A percentile compares a stretch with the other conserved stretches of the same genome.
These are phyloP conservation scores for Boletus rufocinnamomeus DNA, from an alignment of 768 basidiomycete species.

Conservation along the genomic window DNA sequence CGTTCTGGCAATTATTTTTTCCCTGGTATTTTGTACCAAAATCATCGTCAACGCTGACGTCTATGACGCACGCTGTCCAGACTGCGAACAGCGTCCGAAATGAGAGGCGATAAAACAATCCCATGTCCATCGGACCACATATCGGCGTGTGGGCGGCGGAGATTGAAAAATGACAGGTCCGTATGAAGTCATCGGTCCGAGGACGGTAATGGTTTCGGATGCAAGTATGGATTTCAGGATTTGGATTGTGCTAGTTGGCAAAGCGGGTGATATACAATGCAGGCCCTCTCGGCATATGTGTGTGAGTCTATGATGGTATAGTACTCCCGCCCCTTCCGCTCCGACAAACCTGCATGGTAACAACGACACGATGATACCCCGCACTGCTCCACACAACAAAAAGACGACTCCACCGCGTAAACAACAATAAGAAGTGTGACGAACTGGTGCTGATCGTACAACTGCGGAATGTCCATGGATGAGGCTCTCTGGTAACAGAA, in stretches of 20 bases:
- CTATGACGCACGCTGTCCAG: background rate
- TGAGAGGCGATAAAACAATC: conserved; percentile 6
- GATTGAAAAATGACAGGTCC: conserved; percentile 5
- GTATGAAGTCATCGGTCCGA: conserved; percentile 34
- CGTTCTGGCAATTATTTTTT: conserved; percentile 5
- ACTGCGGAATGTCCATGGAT: conserved; percentile 24
- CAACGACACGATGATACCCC: conserved; percentile 11
- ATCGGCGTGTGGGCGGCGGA: conserved; percentile 4
- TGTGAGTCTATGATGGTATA: conserved; percentile 28
- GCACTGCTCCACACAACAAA: conserved; percentile 16
- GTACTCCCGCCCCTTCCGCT: conserved; percentile 20
- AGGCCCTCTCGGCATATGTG: conserved; percentile 20
- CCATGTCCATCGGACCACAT: background rate
- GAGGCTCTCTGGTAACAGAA: background rate
- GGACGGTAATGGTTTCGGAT: background rate
- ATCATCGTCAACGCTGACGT: background rate
- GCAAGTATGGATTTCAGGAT: conserved; percentile 5
- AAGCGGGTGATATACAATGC: conserved; percentile 31
- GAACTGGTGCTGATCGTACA: conserved; percentile 29
- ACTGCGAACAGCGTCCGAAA: conserved; percentile 21
- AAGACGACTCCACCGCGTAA: conserved; percentile 1
- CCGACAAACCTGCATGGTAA: conserved; percentile 29
- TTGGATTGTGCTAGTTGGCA: background rate
- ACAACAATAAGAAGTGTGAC: conserved; percentile 14
- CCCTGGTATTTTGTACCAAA: background rate